Evolutionary conservation across 2,329 filamentous ascomycete genomes (phyloP), one percentile per base, ranked within the genome.

Genomic region (Neopestalotiopsis sp.): DNA sequence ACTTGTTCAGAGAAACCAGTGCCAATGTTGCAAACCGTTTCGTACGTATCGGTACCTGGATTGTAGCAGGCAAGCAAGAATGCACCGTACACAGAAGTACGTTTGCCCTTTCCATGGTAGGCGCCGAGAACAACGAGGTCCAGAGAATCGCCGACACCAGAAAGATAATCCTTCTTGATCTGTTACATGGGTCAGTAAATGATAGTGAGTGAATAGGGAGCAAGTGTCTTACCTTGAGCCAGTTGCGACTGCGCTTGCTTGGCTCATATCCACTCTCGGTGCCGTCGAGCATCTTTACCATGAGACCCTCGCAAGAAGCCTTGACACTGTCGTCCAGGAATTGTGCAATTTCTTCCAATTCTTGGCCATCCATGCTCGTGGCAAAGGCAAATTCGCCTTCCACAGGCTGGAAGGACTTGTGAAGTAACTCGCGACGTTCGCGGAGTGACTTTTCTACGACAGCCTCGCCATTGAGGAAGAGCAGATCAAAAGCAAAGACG

Each of bases 211-310:
- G 13, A 12, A 32, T 42, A 62, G 24, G 17, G 32, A 65, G 17
- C 45, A 32, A 49, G 64, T 24, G 28, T 72, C 78, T 76, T 85
- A 93, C 92, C 87, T 99, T 99, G 73, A 99, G 92, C 96, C 96
- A 99, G 78, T 99, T 99, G 70, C 96, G 93, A 81, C 94, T 97
- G 72, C 96, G 92, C 79, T 97, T 97, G 76, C 94, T 97, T 24
- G 96, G 96, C 81, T 98, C 95, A 78, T 99, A 99, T 75, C 93
- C 94, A 74, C 94, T 97, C 81, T 98, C 95, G 6, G 89, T 85
- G 0, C 95, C 96, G 79, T 98, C 95, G 69, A 99, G 83, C 96
- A 99, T 99, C 85, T 99, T 99, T 14, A 99, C 96, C 96, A 99
- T 99, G 66, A 99, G 85, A 12, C 96, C 96, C 84, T 99, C 96